Evolutionary conservation across 208 protist genomes (phyloP).

Genomic region (Naegleria fowleri): DNA sequence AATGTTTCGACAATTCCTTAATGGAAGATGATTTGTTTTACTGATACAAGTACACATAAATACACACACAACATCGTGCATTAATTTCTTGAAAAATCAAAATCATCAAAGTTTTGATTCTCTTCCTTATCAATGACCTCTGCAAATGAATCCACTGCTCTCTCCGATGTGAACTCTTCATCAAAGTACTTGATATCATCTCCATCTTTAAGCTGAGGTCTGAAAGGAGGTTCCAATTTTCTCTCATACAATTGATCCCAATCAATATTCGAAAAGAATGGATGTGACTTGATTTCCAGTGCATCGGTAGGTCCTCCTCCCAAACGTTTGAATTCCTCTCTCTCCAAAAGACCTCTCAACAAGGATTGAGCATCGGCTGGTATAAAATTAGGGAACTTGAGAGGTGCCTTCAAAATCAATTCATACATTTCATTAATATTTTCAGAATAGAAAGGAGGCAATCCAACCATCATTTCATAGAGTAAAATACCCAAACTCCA

Average conservation of each 20-base stretch:
- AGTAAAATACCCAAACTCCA: conserved; percentile 65
- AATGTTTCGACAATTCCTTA: too few relatives aligned
- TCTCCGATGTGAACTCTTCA: not conserved
- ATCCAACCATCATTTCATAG: conserved; percentile 69
- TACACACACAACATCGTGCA: too few relatives aligned
- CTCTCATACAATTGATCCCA: not conserved
- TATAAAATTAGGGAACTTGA: not conserved
- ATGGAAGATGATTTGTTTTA: too few relatives aligned
- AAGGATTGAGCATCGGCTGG: not conserved
- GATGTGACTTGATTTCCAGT: conserved; percentile 15
- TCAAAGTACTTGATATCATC: conserved; percentile 15
- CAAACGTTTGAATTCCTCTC: not conserved
- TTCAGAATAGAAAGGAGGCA: conserved; percentile 56
- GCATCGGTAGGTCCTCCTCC: not conserved
- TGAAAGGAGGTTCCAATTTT: conserved; percentile 19
- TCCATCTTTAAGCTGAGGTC: not conserved
- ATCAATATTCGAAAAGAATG: conserved; percentile 18
- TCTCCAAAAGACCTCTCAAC: not conserved
- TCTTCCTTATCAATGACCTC: not conserved
- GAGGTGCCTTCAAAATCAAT: not conserved
- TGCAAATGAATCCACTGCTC: conserved; percentile 20
- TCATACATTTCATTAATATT: conserved; percentile 37
- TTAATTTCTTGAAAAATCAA: not conserved
- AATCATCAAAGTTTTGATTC: conserved; percentile 13
- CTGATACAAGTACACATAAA: too few relatives aligned